Percentiles rank a stretch among this genome's conserved stretches.
Conservation (phyloP, 2,329 filamentous ascomycete species). For the Venturiaceae sp. region DNA sequence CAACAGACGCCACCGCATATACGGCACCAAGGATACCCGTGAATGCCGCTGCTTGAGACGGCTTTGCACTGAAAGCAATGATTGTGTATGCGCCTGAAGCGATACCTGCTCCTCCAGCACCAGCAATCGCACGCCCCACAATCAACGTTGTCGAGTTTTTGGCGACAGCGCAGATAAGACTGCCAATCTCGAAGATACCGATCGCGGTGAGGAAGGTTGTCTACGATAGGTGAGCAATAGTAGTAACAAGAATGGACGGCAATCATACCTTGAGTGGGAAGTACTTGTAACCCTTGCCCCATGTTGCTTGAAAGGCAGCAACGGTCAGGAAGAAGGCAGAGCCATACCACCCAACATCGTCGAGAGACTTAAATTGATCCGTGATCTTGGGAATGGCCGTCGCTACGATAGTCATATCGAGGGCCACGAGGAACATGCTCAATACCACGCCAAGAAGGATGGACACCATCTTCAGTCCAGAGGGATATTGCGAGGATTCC, state of each 20-base stretch:
- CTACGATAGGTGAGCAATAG: constrained; percentile 20
- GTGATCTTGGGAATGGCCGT: constrained; percentile 28
- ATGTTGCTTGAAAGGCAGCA: constrained; percentile 33
- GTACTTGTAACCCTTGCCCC: constrained; percentile 38
- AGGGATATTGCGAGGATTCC: constrained; percentile 7
- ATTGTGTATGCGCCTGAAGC: constrained; percentile 28
- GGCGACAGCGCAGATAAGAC: constrained; percentile 36
- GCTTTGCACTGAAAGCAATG: constrained; percentile 31
- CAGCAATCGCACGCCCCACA: constrained; percentile 30
- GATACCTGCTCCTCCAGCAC: constrained; percentile 30
- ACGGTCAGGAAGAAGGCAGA: constrained; percentile 26
- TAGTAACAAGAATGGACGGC: constrained; percentile 18
- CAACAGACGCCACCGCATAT: constrained; percentile 27
- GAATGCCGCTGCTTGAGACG: constrained; percentile 28
- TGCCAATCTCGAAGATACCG: constrained; percentile 43
- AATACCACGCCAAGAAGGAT: constrained; percentile 8
- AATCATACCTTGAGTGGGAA: not conserved
- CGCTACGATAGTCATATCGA: constrained; percentile 22
- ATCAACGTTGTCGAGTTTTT: constrained; percentile 21
- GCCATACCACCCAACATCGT: constrained; percentile 26
- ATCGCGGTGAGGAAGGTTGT: constrained; percentile 21
- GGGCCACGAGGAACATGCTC: constrained; percentile 8
- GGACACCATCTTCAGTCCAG: constrained; percentile 3
- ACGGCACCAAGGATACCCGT: constrained; percentile 26
- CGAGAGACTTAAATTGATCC: constrained; percentile 23